These are phyloP conservation scores for Dentipellis sp. DNA, from an alignment of 768 basidiomycete genomes.

Conservation along the genomic window DNA sequence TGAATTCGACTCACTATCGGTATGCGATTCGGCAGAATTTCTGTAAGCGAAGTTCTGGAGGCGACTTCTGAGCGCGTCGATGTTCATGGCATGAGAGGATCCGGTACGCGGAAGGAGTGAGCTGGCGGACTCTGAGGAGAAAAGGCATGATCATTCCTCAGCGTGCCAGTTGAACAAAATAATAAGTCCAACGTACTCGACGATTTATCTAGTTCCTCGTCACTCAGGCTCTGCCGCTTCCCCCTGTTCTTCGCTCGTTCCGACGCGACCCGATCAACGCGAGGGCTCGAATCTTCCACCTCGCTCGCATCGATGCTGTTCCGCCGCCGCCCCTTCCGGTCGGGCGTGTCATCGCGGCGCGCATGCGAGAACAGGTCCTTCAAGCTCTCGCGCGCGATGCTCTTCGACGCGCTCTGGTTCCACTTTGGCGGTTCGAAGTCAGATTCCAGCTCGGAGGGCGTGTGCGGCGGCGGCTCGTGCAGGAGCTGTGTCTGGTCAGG, in stretches of 20 bases:
- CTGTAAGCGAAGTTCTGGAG: neutral
- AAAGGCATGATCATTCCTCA: neutral
- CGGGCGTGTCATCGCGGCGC: slow-evolving; percentile 8
- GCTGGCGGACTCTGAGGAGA: neutral
- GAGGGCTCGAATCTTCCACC: slow-evolving; percentile 14
- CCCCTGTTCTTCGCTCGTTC: slow-evolving; percentile 13
- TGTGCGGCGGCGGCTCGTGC: slow-evolving; percentile 10
- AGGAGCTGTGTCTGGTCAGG: slow-evolving; percentile 11
- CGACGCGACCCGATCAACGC: slow-evolving; percentile 9
- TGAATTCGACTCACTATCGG: neutral
- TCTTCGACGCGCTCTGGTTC: neutral
- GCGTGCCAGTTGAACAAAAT: too few relatives aligned
- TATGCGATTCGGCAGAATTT: neutral
- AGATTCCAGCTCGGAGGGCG: slow-evolving; percentile 13
- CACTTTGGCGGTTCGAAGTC: slow-evolving; percentile 15
- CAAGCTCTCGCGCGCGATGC: slow-evolving; percentile 11
- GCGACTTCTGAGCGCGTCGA: slow-evolving; percentile 8
- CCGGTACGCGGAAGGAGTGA: neutral
- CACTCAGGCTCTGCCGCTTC: slow-evolving; percentile 12
- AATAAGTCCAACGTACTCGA: slow-evolving; percentile 2
- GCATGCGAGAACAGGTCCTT: slow-evolving; percentile 10
- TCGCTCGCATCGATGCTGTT: slow-evolving; percentile 16
- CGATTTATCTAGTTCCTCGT: slow-evolving; percentile 11
- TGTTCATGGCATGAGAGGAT: slow-evolving; percentile 8
- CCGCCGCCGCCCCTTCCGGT: slow-evolving; percentile 4